Evolutionary conservation across 345 rosid species (phyloP).

Genomic region (Eutrema heterophyllum): DNA sequence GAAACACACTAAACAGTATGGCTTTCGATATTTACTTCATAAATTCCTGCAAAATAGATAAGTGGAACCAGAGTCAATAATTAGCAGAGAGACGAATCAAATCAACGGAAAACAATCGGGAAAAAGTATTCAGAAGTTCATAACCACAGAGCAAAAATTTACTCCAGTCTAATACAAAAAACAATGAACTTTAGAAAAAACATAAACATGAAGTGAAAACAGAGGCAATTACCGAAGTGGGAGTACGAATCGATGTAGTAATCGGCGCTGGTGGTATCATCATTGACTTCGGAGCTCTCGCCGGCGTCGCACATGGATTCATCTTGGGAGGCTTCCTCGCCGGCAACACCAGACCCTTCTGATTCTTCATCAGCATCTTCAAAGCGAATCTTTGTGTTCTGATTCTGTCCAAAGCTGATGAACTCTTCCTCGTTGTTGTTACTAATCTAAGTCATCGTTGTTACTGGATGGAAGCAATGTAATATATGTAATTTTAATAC

Average conservation of each 20-base stretch:
- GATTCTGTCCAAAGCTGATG: slow-evolving; percentile 14
- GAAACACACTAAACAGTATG: too few relatives aligned
- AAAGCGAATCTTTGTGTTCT: slow-evolving; percentile 46
- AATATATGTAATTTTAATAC: slow-evolving; percentile 19
- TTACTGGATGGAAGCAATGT: not conserved
- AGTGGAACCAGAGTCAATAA: too few relatives aligned
- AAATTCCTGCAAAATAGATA: too few relatives aligned
- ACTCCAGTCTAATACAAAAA: too few relatives aligned
- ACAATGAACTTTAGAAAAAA: too few relatives aligned
- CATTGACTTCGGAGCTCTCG: slow-evolving; percentile 34
- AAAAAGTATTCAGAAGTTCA: too few relatives aligned
- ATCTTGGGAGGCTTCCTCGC: slow-evolving; percentile 40
- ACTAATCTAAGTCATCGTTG: slow-evolving; percentile 37
- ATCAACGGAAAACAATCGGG: too few relatives aligned
- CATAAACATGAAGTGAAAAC: too few relatives aligned
- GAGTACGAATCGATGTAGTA: slow-evolving; percentile 98
- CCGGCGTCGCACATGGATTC: slow-evolving; percentile 54
- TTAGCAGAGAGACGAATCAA: too few relatives aligned
- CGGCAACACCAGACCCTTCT: slow-evolving; percentile 30
- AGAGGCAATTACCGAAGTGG: slow-evolving; percentile 74
- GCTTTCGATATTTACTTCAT: too few relatives aligned
- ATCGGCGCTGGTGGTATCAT: slow-evolving; percentile 90
- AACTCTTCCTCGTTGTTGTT: slow-evolving; percentile 31
- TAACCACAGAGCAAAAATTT: too few relatives aligned
- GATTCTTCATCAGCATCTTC: slow-evolving; percentile 47